Evolutionary conservation across 2,329 filamentous ascomycete genomes (phyloP).

Genomic region (Aureobasidium musti): DNA sequence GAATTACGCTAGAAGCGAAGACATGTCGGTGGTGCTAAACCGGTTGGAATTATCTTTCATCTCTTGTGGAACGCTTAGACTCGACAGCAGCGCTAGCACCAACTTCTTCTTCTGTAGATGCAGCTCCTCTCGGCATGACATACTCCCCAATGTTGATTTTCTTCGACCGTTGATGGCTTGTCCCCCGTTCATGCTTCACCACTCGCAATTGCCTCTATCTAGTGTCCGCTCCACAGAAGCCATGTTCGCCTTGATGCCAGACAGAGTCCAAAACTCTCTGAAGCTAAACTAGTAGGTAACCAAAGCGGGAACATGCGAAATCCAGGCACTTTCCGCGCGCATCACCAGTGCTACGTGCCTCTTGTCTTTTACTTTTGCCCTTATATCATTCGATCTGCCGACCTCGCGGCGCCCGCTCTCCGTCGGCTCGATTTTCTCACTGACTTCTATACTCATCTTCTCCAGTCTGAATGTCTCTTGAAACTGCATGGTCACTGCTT

Average conservation of each 20-base stretch:
- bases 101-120: constrained; percentile 10
- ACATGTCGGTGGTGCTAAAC: constrained; percentile 3
- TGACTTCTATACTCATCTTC: not conserved
- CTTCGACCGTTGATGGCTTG: constrained; percentile 24
- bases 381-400: constrained; percentile 22
- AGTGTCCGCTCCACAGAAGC: constrained; percentile 15
- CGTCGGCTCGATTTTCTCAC: constrained; percentile 2
- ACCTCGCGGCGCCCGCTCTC: not conserved
- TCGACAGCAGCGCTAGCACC: constrained; percentile 24
- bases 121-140: constrained; percentile 15
- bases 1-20: constrained; percentile 25
- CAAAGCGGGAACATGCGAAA: constrained; percentile 23
- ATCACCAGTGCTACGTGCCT: constrained; percentile 1
- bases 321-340: constrained; percentile 4
- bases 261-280: constrained; percentile 24
- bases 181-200: constrained; percentile 5
- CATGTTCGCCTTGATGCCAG: constrained; percentile 4
- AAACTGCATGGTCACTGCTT: constrained; percentile 28
- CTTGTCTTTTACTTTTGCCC: constrained; percentile 20
- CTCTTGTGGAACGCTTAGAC: constrained; percentile 22
- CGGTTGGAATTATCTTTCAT: constrained; percentile 21
- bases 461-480: constrained; percentile 25
- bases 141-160: not conserved
- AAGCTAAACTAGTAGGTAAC: constrained; percentile 24
- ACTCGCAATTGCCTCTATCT: constrained; percentile 21